Evolutionary conservation across 2,329 filamentous ascomycete species (phyloP).

Genomic region (Xylaria sp.): DNA sequence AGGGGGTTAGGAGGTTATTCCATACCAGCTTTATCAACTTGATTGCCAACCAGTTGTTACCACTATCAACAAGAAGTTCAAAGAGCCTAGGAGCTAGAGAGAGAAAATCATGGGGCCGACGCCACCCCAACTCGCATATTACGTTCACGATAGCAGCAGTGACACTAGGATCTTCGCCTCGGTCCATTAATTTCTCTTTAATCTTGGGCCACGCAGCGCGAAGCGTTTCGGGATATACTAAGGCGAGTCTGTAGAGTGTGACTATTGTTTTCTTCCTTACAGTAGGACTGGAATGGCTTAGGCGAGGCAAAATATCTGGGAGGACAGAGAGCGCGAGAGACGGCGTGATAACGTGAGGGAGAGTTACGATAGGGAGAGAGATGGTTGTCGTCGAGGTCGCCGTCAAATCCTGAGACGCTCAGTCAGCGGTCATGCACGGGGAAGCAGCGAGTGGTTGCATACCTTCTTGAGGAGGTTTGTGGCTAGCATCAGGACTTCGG

Average conservation of each 20-base stretch:
- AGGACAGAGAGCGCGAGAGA: conserved; percentile 90
- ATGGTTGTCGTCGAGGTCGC: conserved; percentile 76
- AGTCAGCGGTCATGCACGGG: background rate
- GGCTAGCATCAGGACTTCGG: conserved; percentile 95
- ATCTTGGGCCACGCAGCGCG: conserved; percentile 96
- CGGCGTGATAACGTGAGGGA: conserved; percentile 94
- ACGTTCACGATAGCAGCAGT: conserved; percentile 97
- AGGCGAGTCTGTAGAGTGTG: conserved; percentile 87
- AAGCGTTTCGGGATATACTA: conserved; percentile 96
- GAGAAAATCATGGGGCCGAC: conserved; percentile 90
- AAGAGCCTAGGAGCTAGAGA: conserved; percentile 90
- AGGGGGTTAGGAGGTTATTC: background rate
- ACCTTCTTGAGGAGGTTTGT: conserved; percentile 97
- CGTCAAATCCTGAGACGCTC: conserved; percentile 67
- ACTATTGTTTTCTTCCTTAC: conserved; percentile 97
- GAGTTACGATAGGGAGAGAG: conserved; percentile 81
- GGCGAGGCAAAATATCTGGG: conserved; percentile 81
- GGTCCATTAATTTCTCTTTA: conserved; percentile 90
- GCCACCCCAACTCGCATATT: conserved; percentile 93
- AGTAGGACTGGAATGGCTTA: conserved; percentile 83
- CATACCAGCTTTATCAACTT: conserved; percentile 94
- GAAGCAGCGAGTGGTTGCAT: conserved; percentile 11
- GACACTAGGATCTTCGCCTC: conserved; percentile 87
- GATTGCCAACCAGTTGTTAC: conserved; percentile 99
- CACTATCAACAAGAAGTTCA: conserved; percentile 86